phyloP scores from a whole-genome alignment of 306 rosid species.

The Benincasa hispida region DNA sequence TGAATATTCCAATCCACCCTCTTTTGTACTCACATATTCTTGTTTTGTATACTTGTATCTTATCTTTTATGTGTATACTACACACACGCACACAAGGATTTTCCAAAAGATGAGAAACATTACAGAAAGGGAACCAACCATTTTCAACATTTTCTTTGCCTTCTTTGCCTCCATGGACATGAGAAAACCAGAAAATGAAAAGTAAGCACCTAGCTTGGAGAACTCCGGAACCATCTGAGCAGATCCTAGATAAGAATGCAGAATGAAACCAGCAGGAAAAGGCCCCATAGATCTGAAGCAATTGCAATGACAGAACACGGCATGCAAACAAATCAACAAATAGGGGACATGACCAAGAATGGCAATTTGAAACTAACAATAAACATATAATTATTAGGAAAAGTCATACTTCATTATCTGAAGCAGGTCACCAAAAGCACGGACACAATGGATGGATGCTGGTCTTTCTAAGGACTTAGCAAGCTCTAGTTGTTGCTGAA shows the following conservation, averaged over 20 bases:
- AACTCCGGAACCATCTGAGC: constrained; percentile 92
- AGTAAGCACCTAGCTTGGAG: constrained; percentile 68
- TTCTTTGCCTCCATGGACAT: constrained; percentile 55
- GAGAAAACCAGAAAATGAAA: constrained; percentile 84
- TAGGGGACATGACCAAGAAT: background rate
- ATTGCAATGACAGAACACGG: constrained; percentile 3
- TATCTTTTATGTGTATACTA: background rate
- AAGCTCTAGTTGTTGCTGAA: constrained; percentile 67
- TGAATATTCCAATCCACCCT: background rate
- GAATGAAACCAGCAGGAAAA: constrained; percentile 83
- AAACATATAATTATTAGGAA: background rate
- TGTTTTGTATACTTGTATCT: background rate
- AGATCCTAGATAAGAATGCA: constrained; percentile 85
- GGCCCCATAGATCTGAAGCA: constrained; percentile 61
- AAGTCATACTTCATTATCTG: constrained; percentile 59
- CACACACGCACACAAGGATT: background rate
- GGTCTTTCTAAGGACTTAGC: constrained; percentile 66
- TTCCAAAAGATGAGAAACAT: background rate
- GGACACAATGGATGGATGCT: constrained; percentile 79
- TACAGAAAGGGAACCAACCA: constrained; percentile 21
- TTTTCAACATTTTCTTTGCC: constrained; percentile 77
- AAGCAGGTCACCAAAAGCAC: constrained; percentile 83
- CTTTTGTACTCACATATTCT: background rate
- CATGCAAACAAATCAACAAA: background rate
- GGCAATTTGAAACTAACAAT: background rate